These are phyloP conservation scores for Sporisorium sorghi DNA, from an alignment of 1,284 basidiomycete species.

Conservation along the genomic window DNA sequence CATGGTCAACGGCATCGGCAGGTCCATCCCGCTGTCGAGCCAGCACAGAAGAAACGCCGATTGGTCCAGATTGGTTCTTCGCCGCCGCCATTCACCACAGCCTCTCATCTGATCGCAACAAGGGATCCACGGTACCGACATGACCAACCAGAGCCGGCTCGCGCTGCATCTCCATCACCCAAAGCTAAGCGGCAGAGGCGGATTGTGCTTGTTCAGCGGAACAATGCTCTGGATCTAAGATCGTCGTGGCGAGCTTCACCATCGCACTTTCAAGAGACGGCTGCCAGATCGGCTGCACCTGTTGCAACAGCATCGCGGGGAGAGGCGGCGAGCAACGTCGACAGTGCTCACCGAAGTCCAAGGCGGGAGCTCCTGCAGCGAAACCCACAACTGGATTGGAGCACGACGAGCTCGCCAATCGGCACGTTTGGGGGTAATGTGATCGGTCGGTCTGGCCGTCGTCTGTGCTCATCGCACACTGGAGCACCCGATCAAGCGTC, in stretches of 20 bases:
- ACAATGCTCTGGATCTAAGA: constrained; percentile 19
- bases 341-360: not conserved
- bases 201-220: constrained; percentile 7
- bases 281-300: not conserved
- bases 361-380: constrained; percentile 10
- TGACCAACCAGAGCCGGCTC: not conserved
- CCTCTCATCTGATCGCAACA: constrained; percentile 7
- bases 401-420: constrained; percentile 27
- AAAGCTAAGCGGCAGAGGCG: constrained; percentile 12
- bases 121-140: not conserved
- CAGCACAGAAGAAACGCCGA: constrained; percentile 16
- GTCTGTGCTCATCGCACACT: constrained; percentile 3
- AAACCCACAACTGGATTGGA: constrained; percentile 8
- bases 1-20: not conserved
- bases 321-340: not conserved
- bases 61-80: constrained; percentile 27
- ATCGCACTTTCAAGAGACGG: not conserved
- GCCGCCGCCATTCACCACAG: constrained; percentile 30
- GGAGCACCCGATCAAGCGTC: constrained; percentile 3
- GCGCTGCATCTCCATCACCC: constrained; percentile 8
- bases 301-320: not conserved
- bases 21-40: not conserved
- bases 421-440: constrained; percentile 23
- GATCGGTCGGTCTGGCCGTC: constrained; percentile 7
- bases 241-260: constrained; percentile 26